phyloP scores from a whole-genome alignment of 140 eudicot species.

The Flaveria floridana region DNA sequence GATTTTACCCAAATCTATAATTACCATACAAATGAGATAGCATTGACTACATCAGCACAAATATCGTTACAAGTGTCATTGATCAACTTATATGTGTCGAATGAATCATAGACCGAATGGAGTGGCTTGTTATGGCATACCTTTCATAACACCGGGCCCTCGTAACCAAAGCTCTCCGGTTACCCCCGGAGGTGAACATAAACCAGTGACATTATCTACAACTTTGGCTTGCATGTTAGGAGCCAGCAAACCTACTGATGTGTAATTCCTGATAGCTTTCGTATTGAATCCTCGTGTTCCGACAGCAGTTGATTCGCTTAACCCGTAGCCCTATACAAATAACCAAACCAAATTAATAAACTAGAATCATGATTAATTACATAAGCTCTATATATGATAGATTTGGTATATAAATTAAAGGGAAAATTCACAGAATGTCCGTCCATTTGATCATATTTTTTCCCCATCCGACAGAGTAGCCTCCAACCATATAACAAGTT shows the following conservation, averaged over 20 bases:
- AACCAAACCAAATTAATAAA: not conserved
- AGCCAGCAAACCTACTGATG: conserved; percentile 66
- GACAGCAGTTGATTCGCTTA: conserved; percentile 77
- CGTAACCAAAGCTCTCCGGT: conserved; percentile 74
- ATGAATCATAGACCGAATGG: no score
- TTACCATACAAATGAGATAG: no score
- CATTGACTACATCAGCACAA: no score
- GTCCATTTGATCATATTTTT: no score
- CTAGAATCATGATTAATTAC: not conserved
- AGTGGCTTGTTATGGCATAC: conserved; percentile 27
- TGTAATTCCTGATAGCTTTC: conserved; percentile 33
- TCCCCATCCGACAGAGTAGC: no score
- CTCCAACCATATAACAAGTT: no score
- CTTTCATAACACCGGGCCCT: conserved; percentile 69
- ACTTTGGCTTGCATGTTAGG: conserved; percentile 73
- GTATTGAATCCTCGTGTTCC: conserved; percentile 72
- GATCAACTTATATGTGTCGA: no score
- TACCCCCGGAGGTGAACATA: conserved; percentile 47
- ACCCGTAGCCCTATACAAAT: conserved; percentile 61
- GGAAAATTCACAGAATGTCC: no score
- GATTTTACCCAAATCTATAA: no score
- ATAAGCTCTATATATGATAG: no score
- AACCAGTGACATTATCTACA: conserved; percentile 55
- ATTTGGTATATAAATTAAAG: no score
- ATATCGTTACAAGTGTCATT: no score